Evolutionary conservation across 371 early-diverging fungal species (phyloP).

Genomic region (Mortierella sp.): DNA sequence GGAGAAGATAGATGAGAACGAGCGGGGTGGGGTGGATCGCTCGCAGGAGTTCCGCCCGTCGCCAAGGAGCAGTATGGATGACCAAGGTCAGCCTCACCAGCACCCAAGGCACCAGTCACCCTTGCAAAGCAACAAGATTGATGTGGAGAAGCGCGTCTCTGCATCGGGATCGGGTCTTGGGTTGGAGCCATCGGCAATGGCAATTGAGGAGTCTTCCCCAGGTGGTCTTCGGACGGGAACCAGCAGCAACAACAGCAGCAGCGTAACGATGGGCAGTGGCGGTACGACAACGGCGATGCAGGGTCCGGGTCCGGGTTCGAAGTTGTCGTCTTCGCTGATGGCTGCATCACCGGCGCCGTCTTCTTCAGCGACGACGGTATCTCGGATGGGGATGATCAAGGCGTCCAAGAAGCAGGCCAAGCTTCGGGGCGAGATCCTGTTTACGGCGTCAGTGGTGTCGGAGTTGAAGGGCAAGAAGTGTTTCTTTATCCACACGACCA

Average conservation of each 20-base stretch:
- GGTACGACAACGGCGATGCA: not conserved
- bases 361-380: slow-evolving; percentile 15
- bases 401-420: slow-evolving; percentile 33
- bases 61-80: slow-evolving; percentile 16
- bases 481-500: slow-evolving; percentile 71
- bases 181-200: not conserved
- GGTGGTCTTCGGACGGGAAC: no score
- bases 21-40: not conserved
- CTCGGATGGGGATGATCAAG: slow-evolving; percentile 22
- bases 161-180: slow-evolving; percentile 1
- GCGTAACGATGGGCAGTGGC: not conserved
- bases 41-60: not conserved
- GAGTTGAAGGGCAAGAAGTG: slow-evolving; percentile 71
- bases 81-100: not conserved
- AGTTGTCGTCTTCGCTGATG: not conserved
- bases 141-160: slow-evolving; percentile 28
- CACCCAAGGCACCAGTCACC: slow-evolving; percentile 12
- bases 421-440: slow-evolving; percentile 69
- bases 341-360: not conserved
- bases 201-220: not conserved
- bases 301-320: not conserved
- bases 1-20: slow-evolving; percentile 18
- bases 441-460: slow-evolving; percentile 63
- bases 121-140: slow-evolving; percentile 36
- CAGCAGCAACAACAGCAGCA: slow-evolving; percentile 10